Evolutionary conservation across 805 yeast species (phyloP).

Genomic region (Lipomyces sp.): DNA sequence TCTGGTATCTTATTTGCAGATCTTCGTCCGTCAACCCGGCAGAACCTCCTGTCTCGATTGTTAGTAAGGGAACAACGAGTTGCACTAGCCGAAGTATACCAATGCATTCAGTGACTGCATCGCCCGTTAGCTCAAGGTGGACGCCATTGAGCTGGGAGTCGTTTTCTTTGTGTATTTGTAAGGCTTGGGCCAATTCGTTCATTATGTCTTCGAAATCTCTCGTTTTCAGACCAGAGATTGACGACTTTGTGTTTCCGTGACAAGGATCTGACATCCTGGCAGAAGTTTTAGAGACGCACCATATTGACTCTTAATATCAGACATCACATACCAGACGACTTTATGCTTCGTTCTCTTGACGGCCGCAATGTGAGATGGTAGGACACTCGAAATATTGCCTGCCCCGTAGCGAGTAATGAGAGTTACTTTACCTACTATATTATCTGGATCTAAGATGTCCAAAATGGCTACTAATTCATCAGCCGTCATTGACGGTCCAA

Average conservation of each 20-base stretch:
- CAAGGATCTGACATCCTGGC: constrained; percentile 51
- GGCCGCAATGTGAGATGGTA: constrained; percentile 50
- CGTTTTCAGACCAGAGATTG: constrained; percentile 49
- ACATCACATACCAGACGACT: constrained; percentile 47
- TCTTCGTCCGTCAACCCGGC: constrained; percentile 48
- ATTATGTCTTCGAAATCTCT: constrained; percentile 52
- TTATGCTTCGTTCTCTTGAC: constrained; percentile 48
- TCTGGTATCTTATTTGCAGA: constrained; percentile 49
- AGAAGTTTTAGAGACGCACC: background rate
- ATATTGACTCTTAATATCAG: background rate
- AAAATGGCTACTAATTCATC: constrained; percentile 47
- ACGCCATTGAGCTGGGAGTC: constrained; percentile 48
- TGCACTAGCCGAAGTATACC: constrained; percentile 37
- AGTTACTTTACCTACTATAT: constrained; percentile 49
- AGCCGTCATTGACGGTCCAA: constrained; percentile 50
- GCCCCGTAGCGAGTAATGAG: constrained; percentile 52
- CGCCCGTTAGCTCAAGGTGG: constrained; percentile 52
- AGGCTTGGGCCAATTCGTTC: constrained; percentile 47
- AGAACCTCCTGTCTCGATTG: constrained; percentile 43
- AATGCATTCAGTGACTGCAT: constrained; percentile 52
- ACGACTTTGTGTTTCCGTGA: constrained; percentile 52
- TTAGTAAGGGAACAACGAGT: background rate
- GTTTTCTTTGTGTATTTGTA: constrained; percentile 46
- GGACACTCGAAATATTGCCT: constrained; percentile 44
- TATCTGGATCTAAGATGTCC: constrained; percentile 50